These are phyloP conservation scores for Immersiporthe knoxdaviesiana DNA, from an alignment of 2,329 filamentous ascomycete species.

Conservation along the genomic window DNA sequence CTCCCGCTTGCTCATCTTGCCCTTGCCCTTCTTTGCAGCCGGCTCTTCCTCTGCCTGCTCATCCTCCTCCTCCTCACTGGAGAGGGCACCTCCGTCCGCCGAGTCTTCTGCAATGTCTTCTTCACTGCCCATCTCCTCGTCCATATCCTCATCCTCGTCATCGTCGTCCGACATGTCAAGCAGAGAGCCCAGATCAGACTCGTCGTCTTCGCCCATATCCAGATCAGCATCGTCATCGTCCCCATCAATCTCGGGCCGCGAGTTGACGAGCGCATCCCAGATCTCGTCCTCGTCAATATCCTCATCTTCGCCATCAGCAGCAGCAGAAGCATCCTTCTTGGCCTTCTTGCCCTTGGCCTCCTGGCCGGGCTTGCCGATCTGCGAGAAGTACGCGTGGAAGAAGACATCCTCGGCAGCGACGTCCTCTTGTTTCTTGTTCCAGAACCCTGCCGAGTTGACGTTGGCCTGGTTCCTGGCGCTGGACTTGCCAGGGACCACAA, in stretches of 20 bases:
- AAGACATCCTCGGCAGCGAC: slow-evolving; percentile 92
- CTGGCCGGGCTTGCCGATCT: slow-evolving; percentile 66
- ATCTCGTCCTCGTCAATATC: slow-evolving; percentile 78
- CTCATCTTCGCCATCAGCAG: slow-evolving; percentile 49
- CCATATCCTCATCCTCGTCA: slow-evolving; percentile 49
- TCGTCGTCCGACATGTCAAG: slow-evolving; percentile 42
- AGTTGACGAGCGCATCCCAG: slow-evolving; percentile 87
- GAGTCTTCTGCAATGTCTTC: slow-evolving; percentile 52
- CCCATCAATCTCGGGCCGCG: slow-evolving; percentile 75
- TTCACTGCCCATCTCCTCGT: slow-evolving; percentile 44
- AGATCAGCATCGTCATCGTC: slow-evolving; percentile 54
- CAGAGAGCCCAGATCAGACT: slow-evolving; percentile 43
- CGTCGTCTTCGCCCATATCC: slow-evolving; percentile 49
- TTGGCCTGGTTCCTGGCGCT: slow-evolving; percentile 41
- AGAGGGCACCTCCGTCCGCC: slow-evolving; percentile 58
- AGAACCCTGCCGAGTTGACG: slow-evolving; percentile 88
- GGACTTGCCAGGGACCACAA: slow-evolving; percentile 58
- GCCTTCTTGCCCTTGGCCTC: slow-evolving; percentile 44
- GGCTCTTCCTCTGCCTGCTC: slow-evolving; percentile 41
- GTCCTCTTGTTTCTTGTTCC: slow-evolving; percentile 85
- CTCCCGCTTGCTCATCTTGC: slow-evolving; percentile 73
- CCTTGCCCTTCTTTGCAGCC: slow-evolving; percentile 40
- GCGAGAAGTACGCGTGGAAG: slow-evolving; percentile 96
- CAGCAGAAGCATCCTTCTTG: slow-evolving; percentile 48
- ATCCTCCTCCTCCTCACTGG: slow-evolving; percentile 46